These are phyloP conservation scores for Pythium plurisporium DNA, from an alignment of 352 stramenopile species.

Conservation along the genomic window DNA sequence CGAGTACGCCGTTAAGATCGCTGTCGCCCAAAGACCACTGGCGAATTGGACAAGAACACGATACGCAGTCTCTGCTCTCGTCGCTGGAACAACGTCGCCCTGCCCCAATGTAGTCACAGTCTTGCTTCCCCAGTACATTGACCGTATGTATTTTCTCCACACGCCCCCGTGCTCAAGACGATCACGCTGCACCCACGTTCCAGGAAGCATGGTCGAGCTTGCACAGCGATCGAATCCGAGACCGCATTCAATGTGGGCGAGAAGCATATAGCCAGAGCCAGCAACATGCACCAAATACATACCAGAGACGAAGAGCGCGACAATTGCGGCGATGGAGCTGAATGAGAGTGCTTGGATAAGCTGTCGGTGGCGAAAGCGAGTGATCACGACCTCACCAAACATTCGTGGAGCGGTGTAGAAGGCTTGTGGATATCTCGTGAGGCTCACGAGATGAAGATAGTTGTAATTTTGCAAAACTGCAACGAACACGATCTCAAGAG, in stretches of 20 bases:
- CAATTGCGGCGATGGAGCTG: slow-evolving; percentile 37
- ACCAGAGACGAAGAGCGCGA: slow-evolving; percentile 40
- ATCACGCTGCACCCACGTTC: slow-evolving; percentile 60
- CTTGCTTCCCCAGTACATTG: slow-evolving; percentile 70
- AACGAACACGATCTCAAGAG: slow-evolving; percentile 32
- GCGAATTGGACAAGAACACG: slow-evolving; percentile 57
- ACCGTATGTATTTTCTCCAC: slow-evolving; percentile 49
- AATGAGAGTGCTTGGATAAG: slow-evolving; percentile 38
- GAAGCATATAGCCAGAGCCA: slow-evolving; percentile 54
- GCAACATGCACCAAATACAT: slow-evolving; percentile 57
- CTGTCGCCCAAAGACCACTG: slow-evolving; percentile 60
- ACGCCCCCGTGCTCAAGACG: slow-evolving; percentile 39
- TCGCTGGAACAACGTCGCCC: slow-evolving; percentile 60
- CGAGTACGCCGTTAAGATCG: slow-evolving; percentile 61
- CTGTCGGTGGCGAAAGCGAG: slow-evolving; percentile 12
- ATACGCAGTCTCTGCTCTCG: slow-evolving; percentile 48
- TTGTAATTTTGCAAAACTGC: slow-evolving; percentile 30
- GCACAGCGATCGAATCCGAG: slow-evolving; percentile 15
- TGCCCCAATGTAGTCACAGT: slow-evolving; percentile 67
- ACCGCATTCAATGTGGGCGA: slow-evolving; percentile 33
- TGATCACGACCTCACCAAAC: slow-evolving; percentile 25
- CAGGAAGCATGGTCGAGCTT: slow-evolving; percentile 16
- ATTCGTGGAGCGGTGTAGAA: slow-evolving; percentile 7
- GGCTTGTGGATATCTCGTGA: slow-evolving; percentile 26
- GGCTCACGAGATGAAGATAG: slow-evolving; percentile 39